These are phyloP conservation scores for Fusarium falciforme DNA, from an alignment of 2,329 filamentous ascomycete species.

Conservation along the genomic window DNA sequence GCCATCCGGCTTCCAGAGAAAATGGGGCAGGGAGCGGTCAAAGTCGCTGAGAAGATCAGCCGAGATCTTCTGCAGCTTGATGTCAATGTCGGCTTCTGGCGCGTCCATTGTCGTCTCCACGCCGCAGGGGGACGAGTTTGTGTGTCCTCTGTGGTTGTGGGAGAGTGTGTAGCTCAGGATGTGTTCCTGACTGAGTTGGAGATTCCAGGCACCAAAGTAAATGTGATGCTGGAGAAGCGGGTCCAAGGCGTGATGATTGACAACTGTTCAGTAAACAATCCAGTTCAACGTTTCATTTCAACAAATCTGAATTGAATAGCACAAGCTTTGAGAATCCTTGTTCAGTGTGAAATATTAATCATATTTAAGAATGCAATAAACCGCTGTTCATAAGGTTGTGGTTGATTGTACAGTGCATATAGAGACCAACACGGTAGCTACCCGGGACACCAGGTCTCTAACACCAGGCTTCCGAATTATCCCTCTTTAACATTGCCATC, in stretches of 20 bases:
- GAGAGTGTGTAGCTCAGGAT: background rate
- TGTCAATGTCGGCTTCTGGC: slow-evolving; percentile 68
- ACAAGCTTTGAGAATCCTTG: background rate
- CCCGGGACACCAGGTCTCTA: background rate
- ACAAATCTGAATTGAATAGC: no score
- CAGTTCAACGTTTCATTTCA: background rate
- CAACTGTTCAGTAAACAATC: background rate
- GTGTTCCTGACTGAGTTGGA: background rate
- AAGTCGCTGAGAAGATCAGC: slow-evolving; percentile 69
- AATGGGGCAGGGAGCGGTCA: slow-evolving; percentile 61
- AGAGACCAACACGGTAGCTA: background rate
- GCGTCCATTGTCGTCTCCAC: slow-evolving; percentile 63
- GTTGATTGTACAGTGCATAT: background rate
- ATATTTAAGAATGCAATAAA: background rate
- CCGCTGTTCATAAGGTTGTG: background rate
- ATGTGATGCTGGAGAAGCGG: slow-evolving; percentile 11
- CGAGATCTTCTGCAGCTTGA: slow-evolving; percentile 71
- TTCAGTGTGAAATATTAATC: background rate
- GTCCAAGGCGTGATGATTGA: slow-evolving; percentile 4
- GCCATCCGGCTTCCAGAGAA: slow-evolving; percentile 64
- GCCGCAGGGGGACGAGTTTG: background rate
- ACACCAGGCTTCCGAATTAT: background rate
- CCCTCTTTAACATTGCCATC: background rate
- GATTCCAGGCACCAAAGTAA: slow-evolving; percentile 22
- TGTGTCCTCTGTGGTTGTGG: background rate